A percentile compares a stretch with the other conserved stretches of the same genome.
Conservation (phyloP, 139 green algal genomes). For the Desmodesmus armatus region DNA sequence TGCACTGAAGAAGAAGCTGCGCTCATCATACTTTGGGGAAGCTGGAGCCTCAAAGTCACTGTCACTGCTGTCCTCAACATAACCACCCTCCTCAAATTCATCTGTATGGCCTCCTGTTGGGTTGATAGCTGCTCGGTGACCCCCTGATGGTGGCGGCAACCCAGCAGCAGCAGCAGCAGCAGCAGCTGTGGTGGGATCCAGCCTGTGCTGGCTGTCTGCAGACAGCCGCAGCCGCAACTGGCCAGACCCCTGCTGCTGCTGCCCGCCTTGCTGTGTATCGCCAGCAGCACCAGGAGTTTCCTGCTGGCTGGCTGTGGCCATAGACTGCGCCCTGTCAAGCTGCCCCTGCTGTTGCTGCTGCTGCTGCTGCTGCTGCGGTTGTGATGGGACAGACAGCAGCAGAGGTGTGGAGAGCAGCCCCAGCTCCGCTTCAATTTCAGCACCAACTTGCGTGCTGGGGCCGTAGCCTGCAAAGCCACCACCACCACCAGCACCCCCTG, state of each 20-base stretch:
- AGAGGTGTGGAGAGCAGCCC: slow-evolving; percentile 28
- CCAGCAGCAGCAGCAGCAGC: not conserved
- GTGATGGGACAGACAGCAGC: slow-evolving; percentile 20
- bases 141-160: not conserved
- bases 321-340: not conserved
- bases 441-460: slow-evolving; percentile 17
- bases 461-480: slow-evolving; percentile 9
- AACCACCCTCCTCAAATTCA: too few relatives aligned
- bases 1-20: slow-evolving; percentile 73
- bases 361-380: not conserved
- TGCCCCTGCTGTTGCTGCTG: slow-evolving; percentile 33
- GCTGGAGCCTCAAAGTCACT: slow-evolving; percentile 64
- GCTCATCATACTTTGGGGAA: slow-evolving; percentile 97
- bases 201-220: not conserved
- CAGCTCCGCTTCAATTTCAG: slow-evolving; percentile 4
- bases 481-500: not conserved
- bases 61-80: slow-evolving; percentile 49
- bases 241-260: slow-evolving; percentile 6
- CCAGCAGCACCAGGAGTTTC: too few relatives aligned
- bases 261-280: too few relatives aligned
- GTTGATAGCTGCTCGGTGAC: not conserved
- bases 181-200: not conserved
- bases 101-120: not conserved
- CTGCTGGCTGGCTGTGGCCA: too few relatives aligned
- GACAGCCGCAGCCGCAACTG: not conserved